Conservation (phyloP, 257 asterid genomes). For the Solanum appendiculatum region DNA sequence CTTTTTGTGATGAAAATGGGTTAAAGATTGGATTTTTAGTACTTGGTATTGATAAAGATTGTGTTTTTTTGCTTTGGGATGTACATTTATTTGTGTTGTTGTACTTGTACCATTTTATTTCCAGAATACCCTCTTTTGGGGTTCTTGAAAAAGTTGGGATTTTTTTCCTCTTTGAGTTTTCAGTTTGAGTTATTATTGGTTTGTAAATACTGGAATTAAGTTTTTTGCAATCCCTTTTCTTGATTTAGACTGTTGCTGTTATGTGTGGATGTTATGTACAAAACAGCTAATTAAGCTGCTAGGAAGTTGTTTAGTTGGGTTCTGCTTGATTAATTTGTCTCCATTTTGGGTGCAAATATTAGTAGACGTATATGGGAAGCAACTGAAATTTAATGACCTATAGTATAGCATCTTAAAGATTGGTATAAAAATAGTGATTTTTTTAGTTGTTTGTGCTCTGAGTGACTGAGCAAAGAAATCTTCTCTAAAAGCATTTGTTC, state of each 20-base stretch:
- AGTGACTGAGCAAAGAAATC: not conserved
- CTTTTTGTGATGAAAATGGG: not conserved
- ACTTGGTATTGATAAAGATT: not conserved
- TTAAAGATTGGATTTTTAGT: constrained; percentile 14
- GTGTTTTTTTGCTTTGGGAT: not conserved
- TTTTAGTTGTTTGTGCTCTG: not conserved
- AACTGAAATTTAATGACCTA: not conserved
- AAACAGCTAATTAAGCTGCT: not conserved
- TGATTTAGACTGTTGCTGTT: not conserved
- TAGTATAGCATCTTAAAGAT: not conserved
- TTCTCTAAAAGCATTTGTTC: not conserved
- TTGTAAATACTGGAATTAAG: not conserved
- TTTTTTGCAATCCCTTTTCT: not conserved
- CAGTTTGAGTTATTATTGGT: not conserved
- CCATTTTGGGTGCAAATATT: not conserved
- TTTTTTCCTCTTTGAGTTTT: not conserved
- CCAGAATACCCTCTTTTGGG: not conserved
- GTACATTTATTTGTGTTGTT: not conserved
- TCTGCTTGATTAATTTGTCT: not conserved
- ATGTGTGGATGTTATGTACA: not conserved
- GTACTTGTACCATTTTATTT: not conserved
- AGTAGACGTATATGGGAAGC: not conserved
- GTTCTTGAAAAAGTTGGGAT: not conserved
- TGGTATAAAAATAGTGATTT: not conserved
- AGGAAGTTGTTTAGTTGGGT: not conserved